phyloP scores from a whole-genome alignment of 2,329 filamentous ascomycete species.

The Pestalotiopsis sp. region DNA sequence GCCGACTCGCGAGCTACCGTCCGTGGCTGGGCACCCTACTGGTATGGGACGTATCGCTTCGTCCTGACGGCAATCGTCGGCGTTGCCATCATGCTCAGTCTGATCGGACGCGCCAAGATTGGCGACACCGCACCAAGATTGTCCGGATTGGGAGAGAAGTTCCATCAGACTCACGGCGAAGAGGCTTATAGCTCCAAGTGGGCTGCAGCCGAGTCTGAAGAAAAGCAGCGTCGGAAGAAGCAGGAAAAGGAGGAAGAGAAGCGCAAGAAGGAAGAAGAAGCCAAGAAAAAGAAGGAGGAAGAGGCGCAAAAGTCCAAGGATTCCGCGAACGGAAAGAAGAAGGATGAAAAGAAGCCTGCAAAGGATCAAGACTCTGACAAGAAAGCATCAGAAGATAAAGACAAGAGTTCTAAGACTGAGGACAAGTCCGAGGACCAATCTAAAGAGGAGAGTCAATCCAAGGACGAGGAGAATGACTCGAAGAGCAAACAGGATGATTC shows the following conservation, averaged over 20 bases:
- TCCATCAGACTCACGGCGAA: constrained; percentile 37
- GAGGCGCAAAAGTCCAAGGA: constrained; percentile 33
- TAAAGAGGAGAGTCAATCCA: constrained; percentile 13
- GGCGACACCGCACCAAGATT: constrained; percentile 40
- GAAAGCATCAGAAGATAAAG: constrained; percentile 18
- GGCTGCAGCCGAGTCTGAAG: constrained; percentile 46
- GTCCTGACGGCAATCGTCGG: constrained; percentile 90
- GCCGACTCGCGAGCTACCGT: constrained; percentile 74
- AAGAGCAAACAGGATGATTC: constrained; percentile 16
- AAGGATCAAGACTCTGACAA: constrained; percentile 19
- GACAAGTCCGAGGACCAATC: background rate
- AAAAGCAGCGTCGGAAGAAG: constrained; percentile 39
- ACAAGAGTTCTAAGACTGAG: background rate
- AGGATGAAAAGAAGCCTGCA: constrained; percentile 29
- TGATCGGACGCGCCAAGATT: constrained; percentile 83
- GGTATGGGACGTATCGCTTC: constrained; percentile 91
- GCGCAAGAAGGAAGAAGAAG: constrained; percentile 24
- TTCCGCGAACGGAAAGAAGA: constrained; percentile 33
- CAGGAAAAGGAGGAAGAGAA: constrained; percentile 35
- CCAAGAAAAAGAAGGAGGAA: constrained; percentile 16
- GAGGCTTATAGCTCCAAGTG: constrained; percentile 45
- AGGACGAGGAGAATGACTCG: constrained; percentile 25
- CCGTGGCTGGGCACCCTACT: constrained; percentile 77
- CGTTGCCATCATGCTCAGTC: constrained; percentile 74
- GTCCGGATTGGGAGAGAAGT: constrained; percentile 40